A percentile compares a stretch with the other conserved stretches of the same genome.
These are phyloP conservation scores for Salicornia ramosissima DNA, from an alignment of 148 eudicot genomes.

Conservation along the genomic window DNA sequence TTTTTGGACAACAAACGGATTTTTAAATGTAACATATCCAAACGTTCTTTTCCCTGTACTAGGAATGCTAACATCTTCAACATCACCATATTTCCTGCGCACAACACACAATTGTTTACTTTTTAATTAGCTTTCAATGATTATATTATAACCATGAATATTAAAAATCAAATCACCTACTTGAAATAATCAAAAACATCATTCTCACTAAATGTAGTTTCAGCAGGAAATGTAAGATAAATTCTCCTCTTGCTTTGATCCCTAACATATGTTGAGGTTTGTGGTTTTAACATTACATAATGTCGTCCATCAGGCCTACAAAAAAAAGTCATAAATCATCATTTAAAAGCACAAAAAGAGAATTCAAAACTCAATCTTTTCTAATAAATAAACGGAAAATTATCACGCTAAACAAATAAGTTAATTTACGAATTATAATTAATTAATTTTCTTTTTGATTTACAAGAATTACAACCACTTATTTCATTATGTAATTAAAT, in stretches of 20 bases:
- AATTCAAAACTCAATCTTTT: no score
- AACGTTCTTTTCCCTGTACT: slow-evolving; percentile 69
- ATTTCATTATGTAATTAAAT: no score
- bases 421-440: no score
- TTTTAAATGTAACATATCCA: slow-evolving; percentile 64
- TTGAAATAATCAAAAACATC: slow-evolving; percentile 55
- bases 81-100: slow-evolving; percentile 51
- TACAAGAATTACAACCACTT: no score
- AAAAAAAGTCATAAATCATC: no score
- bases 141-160: background rate
- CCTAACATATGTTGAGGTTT: no score
- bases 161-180: slow-evolving; percentile 21
- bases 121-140: no score
- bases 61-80: slow-evolving; percentile 73
- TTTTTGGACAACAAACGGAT: slow-evolving; percentile 44
- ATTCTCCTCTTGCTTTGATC: slow-evolving; percentile 48
- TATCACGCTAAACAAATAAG: no score
- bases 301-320: slow-evolving; percentile 67
- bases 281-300: slow-evolving; percentile 47
- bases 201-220: slow-evolving; percentile 50
- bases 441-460: no score
- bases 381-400: no score
- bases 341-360: no score
- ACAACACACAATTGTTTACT: background rate
- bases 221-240: slow-evolving; percentile 58